Percentiles rank a stretch among this genome's conserved stretches.
phyloP scores from a whole-genome alignment of 2,329 filamentous ascomycete genomes.

The Fusarium duplospermum region DNA sequence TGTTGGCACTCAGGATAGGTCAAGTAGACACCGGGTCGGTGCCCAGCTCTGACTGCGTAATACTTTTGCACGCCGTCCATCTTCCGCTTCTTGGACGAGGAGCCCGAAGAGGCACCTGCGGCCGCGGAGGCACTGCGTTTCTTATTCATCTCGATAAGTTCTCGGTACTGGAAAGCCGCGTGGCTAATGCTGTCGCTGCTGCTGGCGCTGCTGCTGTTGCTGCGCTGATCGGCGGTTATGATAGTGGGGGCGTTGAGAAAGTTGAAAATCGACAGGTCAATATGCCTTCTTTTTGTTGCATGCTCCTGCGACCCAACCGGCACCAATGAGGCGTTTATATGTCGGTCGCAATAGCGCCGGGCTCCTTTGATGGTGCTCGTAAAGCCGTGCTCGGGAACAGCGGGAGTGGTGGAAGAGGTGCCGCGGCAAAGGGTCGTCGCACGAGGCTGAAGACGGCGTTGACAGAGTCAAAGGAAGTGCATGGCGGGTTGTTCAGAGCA shows the following conservation, averaged over 20 bases:
- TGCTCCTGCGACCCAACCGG: constrained; percentile 34
- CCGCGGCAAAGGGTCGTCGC: constrained; percentile 23
- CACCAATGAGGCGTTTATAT: constrained; percentile 26
- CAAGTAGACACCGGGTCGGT: constrained; percentile 70
- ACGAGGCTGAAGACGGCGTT: constrained; percentile 39
- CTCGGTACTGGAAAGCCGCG: constrained; percentile 4
- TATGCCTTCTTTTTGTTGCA: constrained; percentile 20
- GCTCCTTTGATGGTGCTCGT: constrained; percentile 20
- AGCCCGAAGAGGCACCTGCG: constrained; percentile 23
- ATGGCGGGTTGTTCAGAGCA: constrained; percentile 35
- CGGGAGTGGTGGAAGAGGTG: constrained; percentile 21
- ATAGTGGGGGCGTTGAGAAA: constrained; percentile 28
- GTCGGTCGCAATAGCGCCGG: constrained; percentile 4
- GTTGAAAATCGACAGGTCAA: constrained; percentile 40
- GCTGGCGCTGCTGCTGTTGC: constrained; percentile 8
- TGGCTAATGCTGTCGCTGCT: constrained; percentile 5
- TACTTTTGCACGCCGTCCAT: constrained; percentile 64
- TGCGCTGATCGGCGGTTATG: constrained; percentile 9
- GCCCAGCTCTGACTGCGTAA: constrained; percentile 71
- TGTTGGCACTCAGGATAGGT: constrained; percentile 71
- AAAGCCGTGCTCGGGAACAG: constrained; percentile 14
- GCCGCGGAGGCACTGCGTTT: constrained; percentile 44
- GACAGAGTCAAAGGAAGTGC: constrained; percentile 44
- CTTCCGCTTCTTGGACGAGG: constrained; percentile 60
- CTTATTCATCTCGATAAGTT: constrained; percentile 43